These are phyloP conservation scores for Pochonia chlamydosporia DNA, from an alignment of 2,329 filamentous ascomycete species.

Conservation along the genomic window DNA sequence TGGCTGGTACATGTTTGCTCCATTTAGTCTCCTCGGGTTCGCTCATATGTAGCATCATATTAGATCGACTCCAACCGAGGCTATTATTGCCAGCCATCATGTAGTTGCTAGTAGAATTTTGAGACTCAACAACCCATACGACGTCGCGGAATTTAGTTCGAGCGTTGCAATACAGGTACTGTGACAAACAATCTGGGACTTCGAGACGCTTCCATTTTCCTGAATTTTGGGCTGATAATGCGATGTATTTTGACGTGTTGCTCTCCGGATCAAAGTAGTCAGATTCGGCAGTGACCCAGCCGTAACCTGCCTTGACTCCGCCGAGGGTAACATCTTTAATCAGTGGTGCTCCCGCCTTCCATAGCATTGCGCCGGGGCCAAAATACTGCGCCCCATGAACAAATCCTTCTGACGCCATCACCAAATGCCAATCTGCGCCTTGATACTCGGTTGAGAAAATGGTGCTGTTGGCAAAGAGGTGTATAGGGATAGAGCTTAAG, in stretches of 20 bases:
- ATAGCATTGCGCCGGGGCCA: background rate
- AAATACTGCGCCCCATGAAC: background rate
- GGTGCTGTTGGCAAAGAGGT: constrained; percentile 18
- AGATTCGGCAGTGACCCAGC: background rate
- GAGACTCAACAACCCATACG: background rate
- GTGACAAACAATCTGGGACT: background rate
- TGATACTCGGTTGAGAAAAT: constrained; percentile 9
- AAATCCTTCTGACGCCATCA: constrained; percentile 7
- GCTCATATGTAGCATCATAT: background rate
- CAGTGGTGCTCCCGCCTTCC: background rate
- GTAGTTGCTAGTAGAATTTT: background rate
- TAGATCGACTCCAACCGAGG: background rate
- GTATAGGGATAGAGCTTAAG: constrained; percentile 19
- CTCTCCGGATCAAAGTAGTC: background rate
- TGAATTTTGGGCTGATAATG: background rate
- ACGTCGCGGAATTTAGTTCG: background rate
- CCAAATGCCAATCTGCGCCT: constrained; percentile 6
- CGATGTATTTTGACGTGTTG: background rate
- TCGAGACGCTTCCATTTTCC: background rate
- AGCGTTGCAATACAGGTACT: background rate
- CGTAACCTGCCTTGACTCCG: background rate
- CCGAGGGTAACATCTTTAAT: no score
- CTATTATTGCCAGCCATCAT: background rate
- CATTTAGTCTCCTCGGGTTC: no score
- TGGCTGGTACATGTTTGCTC: no score